Percentiles rank a stretch among this genome's conserved stretches.
Conservation (phyloP, 2,329 filamentous ascomycete genomes). For the Xylariomycetidae sp. region DNA sequence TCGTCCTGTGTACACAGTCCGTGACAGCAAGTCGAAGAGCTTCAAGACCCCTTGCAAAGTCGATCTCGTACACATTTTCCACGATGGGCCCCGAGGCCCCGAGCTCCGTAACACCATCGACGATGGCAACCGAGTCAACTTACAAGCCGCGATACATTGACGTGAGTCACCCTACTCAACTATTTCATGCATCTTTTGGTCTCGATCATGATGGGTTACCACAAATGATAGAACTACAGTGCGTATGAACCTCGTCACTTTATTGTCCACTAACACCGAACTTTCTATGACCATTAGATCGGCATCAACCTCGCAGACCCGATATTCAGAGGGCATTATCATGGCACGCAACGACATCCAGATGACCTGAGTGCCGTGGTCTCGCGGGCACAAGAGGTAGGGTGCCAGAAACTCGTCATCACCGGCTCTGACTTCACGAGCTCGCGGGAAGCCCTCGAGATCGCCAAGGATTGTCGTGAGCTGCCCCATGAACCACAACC, state of each 20-base stretch:
- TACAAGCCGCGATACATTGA: conserved; percentile 55
- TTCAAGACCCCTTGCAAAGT: conserved; percentile 12
- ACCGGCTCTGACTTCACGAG: conserved; percentile 84
- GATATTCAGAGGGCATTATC: conserved; percentile 79
- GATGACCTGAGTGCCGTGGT: conserved; percentile 72
- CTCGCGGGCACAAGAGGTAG: conserved; percentile 68
- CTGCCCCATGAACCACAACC: conserved; percentile 10
- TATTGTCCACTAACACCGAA: too few relatives aligned
- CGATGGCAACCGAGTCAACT: conserved; percentile 9
- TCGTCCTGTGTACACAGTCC: conserved; percentile 7
- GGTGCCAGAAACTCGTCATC: conserved; percentile 85
- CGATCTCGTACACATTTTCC: conserved; percentile 7
- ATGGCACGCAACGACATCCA: conserved; percentile 69
- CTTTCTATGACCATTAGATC: too few relatives aligned
- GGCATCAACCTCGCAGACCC: conserved; percentile 95
- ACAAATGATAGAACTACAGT: too few relatives aligned
- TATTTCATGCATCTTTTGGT: not conserved
- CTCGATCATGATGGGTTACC: not conserved
- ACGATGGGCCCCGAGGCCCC: conserved; percentile 21
- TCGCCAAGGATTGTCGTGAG: conserved; percentile 70
- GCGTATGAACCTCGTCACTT: not conserved
- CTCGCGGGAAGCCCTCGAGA: conserved; percentile 65
- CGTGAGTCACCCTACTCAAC: conserved; percentile 36
- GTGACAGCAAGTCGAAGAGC: too few relatives aligned
- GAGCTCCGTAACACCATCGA: conserved; percentile 13